Base-by-base conservation (phyloP, 2,329 filamentous ascomycete genomes). In the Colletotrichum shisoi region DNA sequence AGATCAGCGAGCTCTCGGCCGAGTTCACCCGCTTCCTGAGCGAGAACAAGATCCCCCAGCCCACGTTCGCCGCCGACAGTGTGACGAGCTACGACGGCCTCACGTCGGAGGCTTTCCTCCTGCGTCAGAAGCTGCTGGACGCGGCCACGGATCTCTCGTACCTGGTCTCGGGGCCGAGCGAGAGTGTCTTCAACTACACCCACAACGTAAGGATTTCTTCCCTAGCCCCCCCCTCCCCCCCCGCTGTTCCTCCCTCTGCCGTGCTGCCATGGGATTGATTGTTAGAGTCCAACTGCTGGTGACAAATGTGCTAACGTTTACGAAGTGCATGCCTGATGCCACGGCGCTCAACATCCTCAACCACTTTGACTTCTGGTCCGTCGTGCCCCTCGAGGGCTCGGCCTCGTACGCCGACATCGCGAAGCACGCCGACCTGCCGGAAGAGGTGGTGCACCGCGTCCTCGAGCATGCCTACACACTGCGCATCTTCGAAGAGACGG, bases 281-380 rank as follows among this genome's bases (percentile, higher is more conserved):
- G 27, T 31, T 7, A 31, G 1, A 31, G 1, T 4, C 0, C 27
- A 31, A 8, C 27, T 34, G 7, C 31, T 7, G 31, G 31, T 34
- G 31, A 34, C 8, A 8, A 34, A 8, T 34, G 39, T 19, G 3
- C 40, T 53, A 7, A 31, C 15, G 15, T 63, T 31, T 8, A 7
- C 13, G 1, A 27, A 82, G 81, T 76, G 73, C 40, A 77, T 82
- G 54, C 81, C 82, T 2, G 81, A 84, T 67, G 76, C 78, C 3
- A 76, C 80, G 7, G 71, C 74, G 12, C 76, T 85, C 44, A 82
- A 83, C 69, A 74, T 83, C 15, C 74, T 85, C 17, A 85, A 85
- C 71, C 76, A 82, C 69, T 85, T 85, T 71, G 75, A 85, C 70
- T 84, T 85, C 71, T 85, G 82, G 81, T 75, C 77, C 12, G 79